phyloP scores from a whole-genome alignment of 83 land plant species.

The Picea engelmannii region DNA sequence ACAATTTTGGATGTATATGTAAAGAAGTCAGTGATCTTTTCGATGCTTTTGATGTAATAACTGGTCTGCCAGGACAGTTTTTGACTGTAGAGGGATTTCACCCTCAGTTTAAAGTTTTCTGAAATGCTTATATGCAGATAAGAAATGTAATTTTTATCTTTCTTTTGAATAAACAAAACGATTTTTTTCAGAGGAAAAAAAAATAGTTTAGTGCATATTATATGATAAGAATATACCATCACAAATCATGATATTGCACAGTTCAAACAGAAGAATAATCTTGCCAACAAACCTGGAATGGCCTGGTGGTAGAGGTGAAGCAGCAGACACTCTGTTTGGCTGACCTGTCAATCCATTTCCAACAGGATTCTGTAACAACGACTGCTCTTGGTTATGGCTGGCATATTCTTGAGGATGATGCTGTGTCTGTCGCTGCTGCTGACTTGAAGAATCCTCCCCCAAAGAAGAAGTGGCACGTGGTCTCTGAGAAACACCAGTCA shows the following conservation, averaged over 20 bases:
- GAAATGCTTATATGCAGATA: too few species aligned
- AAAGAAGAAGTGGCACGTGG: slow-evolving; percentile 26
- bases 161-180: too few species aligned
- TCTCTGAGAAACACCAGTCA: slow-evolving; percentile 16
- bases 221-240: too few species aligned
- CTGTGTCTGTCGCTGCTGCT: slow-evolving; percentile 38
- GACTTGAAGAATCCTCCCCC: slow-evolving; percentile 24
- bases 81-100: too few species aligned
- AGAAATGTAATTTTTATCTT: too few species aligned
- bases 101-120: too few species aligned
- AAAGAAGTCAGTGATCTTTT: too few species aligned
- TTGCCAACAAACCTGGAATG: slow-evolving; percentile 53
- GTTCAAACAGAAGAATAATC: not conserved
- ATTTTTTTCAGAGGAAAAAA: too few species aligned
- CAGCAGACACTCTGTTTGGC: slow-evolving; percentile 29
- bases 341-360: slow-evolving; percentile 47
- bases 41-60: too few species aligned
- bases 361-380: slow-evolving; percentile 20
- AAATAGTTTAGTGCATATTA: too few species aligned
- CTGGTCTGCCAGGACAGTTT: too few species aligned
- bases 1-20: too few species aligned
- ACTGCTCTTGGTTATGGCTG: slow-evolving; percentile 28
- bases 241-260: not conserved
- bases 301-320: slow-evolving; percentile 67
- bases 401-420: slow-evolving; percentile 36